These are phyloP conservation scores for Begonia fuchsioides DNA, from an alignment of 306 rosid species.

Conservation along the genomic window DNA sequence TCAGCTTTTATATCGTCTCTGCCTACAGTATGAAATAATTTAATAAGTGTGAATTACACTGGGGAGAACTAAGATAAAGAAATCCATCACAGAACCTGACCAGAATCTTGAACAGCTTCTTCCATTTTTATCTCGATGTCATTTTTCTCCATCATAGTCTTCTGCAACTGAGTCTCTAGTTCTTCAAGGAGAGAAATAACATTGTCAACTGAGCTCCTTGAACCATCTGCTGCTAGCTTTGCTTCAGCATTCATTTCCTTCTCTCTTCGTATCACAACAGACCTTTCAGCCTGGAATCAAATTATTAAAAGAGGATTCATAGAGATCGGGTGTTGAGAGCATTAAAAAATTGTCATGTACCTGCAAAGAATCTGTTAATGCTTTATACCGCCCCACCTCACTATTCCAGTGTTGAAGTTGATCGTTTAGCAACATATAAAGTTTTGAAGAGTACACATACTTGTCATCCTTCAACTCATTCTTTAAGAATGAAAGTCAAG, in stretches of 20 bases:
- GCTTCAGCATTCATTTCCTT: slow-evolving; percentile 55
- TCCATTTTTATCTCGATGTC: slow-evolving; percentile 71
- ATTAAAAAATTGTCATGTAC: slow-evolving; percentile 24
- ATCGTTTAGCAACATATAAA: slow-evolving; percentile 59
- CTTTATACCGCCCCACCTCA: slow-evolving; percentile 54
- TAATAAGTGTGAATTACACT: slow-evolving; percentile 7
- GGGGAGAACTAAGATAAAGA: slow-evolving; percentile 4
- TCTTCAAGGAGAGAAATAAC: slow-evolving; percentile 49
- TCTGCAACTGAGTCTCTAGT: slow-evolving; percentile 69
- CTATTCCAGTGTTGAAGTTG: slow-evolving; percentile 87
- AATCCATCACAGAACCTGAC: slow-evolving; percentile 24
- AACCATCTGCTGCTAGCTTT: slow-evolving; percentile 44
- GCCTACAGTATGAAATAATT: slow-evolving; percentile 36
- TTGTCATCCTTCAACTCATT: slow-evolving; percentile 75
- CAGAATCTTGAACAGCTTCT: slow-evolving; percentile 76
- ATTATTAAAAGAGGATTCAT: slow-evolving; percentile 8
- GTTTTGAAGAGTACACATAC: slow-evolving; percentile 51
- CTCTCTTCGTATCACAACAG: slow-evolving; percentile 56
- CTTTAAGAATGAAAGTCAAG: too few relatives aligned
- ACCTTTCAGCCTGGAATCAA: slow-evolving; percentile 56
- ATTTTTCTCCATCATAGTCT: slow-evolving; percentile 51
- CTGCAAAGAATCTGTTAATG: slow-evolving; percentile 60
- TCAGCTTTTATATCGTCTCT: slow-evolving; percentile 84
- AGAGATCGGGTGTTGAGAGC: slow-evolving; percentile 6
- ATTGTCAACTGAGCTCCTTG: slow-evolving; percentile 43